These are phyloP conservation scores for Falciphora oryzae DNA, from an alignment of 2,329 filamentous ascomycete species.

Conservation along the genomic window DNA sequence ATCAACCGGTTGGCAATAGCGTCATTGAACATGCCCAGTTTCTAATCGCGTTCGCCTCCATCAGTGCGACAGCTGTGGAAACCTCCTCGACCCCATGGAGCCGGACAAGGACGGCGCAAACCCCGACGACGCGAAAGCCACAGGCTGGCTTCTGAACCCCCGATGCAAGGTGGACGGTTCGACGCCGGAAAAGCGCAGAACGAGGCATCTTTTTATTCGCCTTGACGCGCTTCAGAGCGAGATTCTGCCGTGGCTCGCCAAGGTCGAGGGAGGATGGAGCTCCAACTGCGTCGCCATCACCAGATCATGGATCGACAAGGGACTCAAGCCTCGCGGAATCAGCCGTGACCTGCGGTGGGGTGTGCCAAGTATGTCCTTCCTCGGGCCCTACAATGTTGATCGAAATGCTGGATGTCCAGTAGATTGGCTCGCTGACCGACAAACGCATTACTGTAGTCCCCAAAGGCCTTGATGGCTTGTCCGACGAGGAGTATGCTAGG, in stretches of 20 bases:
- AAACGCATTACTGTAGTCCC: not conserved
- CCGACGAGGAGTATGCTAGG: constrained; percentile 44
- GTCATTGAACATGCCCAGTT: not conserved
- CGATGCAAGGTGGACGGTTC: constrained; percentile 90
- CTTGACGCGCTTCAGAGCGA: constrained; percentile 76
- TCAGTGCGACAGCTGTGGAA: constrained; percentile 57
- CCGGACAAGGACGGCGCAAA: constrained; percentile 2
- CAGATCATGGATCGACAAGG: constrained; percentile 75
- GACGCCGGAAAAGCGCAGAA: constrained; percentile 58
- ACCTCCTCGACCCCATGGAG: constrained; percentile 65
- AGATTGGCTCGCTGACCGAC: not conserved
- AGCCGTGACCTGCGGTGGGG: constrained; percentile 93
- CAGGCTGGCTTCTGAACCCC: constrained; percentile 59
- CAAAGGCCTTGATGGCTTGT: constrained; percentile 24
- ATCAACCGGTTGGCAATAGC: too few relatives aligned
- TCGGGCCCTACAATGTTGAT: not conserved
- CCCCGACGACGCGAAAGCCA: constrained; percentile 6
- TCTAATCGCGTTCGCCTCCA: not conserved
- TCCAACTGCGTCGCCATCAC: constrained; percentile 72
- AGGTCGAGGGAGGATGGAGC: constrained; percentile 64
- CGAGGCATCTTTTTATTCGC: constrained; percentile 86
- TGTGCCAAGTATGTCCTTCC: constrained; percentile 33
- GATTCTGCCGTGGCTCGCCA: constrained; percentile 37
- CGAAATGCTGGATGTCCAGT: not conserved
- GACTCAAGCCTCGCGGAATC: constrained; percentile 80